These are phyloP conservation scores for Pyricularia sp. DNA, from an alignment of 2,329 filamentous ascomycete species.

Conservation along the genomic window DNA sequence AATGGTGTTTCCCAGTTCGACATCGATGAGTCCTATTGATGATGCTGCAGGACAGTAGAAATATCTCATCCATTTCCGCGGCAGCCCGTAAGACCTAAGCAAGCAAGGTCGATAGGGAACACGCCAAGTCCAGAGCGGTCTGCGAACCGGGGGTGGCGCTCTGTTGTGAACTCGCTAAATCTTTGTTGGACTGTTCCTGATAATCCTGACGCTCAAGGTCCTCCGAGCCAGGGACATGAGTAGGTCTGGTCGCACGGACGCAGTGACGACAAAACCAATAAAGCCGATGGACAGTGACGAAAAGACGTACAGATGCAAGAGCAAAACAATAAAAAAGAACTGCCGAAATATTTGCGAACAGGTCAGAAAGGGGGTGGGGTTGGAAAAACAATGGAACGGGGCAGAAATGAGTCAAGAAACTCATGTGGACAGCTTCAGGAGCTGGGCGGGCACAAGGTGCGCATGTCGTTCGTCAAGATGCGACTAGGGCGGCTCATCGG, in stretches of 20 bases:
- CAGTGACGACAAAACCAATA: not conserved
- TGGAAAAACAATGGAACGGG: not conserved
- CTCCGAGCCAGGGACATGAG: not conserved
- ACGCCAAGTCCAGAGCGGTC: not conserved
- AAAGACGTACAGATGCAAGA: not conserved
- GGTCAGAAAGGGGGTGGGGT: not conserved
- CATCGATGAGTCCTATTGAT: not conserved
- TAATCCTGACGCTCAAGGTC: not conserved
- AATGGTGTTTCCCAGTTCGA: not conserved
- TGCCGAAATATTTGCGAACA: not conserved
- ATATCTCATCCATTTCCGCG: not conserved
- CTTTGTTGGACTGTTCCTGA: not conserved
- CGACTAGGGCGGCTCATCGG: not conserved
- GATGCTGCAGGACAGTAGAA: not conserved
- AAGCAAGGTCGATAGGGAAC: not conserved
- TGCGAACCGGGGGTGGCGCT: not conserved
- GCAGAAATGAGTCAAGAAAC: not conserved
- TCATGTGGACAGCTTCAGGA: not conserved
- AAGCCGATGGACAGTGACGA: not conserved
- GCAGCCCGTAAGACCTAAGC: not conserved
- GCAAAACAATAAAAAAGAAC: not conserved
- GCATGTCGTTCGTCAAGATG: not conserved
- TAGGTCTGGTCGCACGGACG: not conserved
- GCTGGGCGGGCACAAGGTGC: not conserved
- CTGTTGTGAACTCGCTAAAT: not conserved